Evolutionary conservation across 441 rosid genomes (phyloP), one percentile per base, ranked within the genome.

Genomic region (Manihot esculenta): DNA sequence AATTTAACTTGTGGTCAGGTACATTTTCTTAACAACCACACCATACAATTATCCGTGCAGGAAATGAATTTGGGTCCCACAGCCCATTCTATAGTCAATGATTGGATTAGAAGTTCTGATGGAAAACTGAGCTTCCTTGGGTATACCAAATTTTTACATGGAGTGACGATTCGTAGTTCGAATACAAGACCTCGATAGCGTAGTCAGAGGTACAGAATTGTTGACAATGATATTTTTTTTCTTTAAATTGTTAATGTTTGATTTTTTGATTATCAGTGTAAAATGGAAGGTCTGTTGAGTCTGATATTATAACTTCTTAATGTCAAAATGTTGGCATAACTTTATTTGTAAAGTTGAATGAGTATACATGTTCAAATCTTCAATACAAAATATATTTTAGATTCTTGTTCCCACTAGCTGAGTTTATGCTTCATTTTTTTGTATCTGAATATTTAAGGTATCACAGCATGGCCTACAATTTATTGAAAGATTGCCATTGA

Each of bases 141-240:
- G 54, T 94, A 90, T 75, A 89, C 92, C 53, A 94, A 89, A 80
- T 87, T 92, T 75, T 85, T 94, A 78, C 98, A 92, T 74, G 99
- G 98, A 14, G 97, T 94, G 74, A 90, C 99, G 8, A 83, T 86
- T 61, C 97, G 97, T 54, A 89, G 78, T 66, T 74, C 91, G 49
- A 90, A 85, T 74, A 73, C 91, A 45, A 90, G 97, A 84, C 84
- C 78, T 49, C 88, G 86, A 72, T 91, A 85, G 83, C 68, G 20
- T 73, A 66, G 8, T 1, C 18, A 10, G 14, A 24, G 15, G 23
- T n/a, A 60, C 1, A 5, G 15, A 63, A 56, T 38, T 26, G 18
- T 41, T 21, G 38, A 57, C 35, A 1, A 33, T 42, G n/a, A n/a
- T n/a, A n/a, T n/a, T n/a, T n/a, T n/a, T n/a, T n/a, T n/a, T n/a